Evolutionary conservation across 1,284 basidiomycete species (phyloP), one percentile per base, ranked within the genome.

Genomic region (Boletus semigastroideus): DNA sequence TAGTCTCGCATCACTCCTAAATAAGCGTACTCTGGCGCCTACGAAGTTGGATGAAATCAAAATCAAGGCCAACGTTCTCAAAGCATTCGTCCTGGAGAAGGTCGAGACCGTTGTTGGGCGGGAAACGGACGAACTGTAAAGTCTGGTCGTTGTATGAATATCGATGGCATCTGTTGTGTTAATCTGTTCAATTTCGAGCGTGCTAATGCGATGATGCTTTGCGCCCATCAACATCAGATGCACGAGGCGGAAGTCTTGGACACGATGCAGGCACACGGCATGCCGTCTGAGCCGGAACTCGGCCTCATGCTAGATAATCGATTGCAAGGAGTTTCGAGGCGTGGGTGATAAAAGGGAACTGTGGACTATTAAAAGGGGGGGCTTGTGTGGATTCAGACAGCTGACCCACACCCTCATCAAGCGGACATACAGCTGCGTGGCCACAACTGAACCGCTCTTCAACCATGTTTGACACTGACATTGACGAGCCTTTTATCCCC

Each of bases 31-130:
- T 34, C 74, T 98, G 38, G 78, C 88, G 5, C 77, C 82, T 1
- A 72, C 78, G 48, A 98, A 98, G 74, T 75, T 95, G 41, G 96
- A 99, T 70, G 94, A 98, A 76, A 85, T 98, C 64, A 91, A 93
- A 74, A 82, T 90, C 70, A 96, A 95, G 78, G 79, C 82, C 47
- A 98, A 98, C 74, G 83, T 97, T 59, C 82, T 97, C 49, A 71
- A 76, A 10, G 82, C 91, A 0, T 96, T 97, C 66, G 74, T 77
- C 20, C 74, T 73, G 47, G 75, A 76, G 53, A 73, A 72, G 58
- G 60, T 73, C 25, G 76, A 74, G 52, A 59, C 65, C 48, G 53
- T 58, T 40, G 9, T 68, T 33, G 60, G 62, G 10, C 68, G 74
- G 43, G 74, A 65, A 54, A 66, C 72, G 60, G 71, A 57, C 57